Evolutionary conservation across 2,329 filamentous ascomycete species (phyloP), one percentile per base, ranked within the genome.

Genomic region (Fusarium buxicola): DNA sequence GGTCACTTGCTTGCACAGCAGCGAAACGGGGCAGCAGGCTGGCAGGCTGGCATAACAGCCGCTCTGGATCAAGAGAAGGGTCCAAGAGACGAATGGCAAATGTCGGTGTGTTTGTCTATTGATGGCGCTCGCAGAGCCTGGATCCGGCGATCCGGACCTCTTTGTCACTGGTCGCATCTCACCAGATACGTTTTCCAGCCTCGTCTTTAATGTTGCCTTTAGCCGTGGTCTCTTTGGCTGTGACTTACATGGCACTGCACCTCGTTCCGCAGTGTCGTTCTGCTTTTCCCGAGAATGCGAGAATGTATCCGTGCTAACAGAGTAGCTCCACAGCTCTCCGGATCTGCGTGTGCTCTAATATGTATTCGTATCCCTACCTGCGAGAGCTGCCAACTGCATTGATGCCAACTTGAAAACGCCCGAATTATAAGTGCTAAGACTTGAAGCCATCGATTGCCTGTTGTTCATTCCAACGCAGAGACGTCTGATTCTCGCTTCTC

Each of bases 101-200:
- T 68, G 67, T 69, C 67, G 67, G 67, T 70, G 67, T 66, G 63
- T 46, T 63, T 41, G 35, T 21, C 21, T 4, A 50, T 53, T 51
- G 52, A 59, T 62, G 59, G 48, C 41, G 49, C 51, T 52, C 51
- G 38, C 39, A 41, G 44, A 62, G 47, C 41, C 50, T 57, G 52
- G 45, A 58, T 55, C 52, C 64, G 54, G 49, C 53, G 57, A 58
- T 62, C 54, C 54, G 57, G 64, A 21, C 53, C 27, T 51, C 47
- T 55, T 51, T 21, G 34, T 63, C 44, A 63, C 51, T 62, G 60
- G 47, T 50, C 31, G 38, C 27, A 55, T 47, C 39, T 45, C 21
- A 52, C 44, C 32, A 58, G 46, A 66, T 51, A 60, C 55, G 57
- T 55, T 21, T 43, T 16, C 52, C 62, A 69, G 62, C 66, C 61